Percentiles rank a stretch among this genome's conserved stretches.
These are phyloP conservation scores for Hippophae gyantsensis DNA, from an alignment of 306 rosid species.

Conservation along the genomic window DNA sequence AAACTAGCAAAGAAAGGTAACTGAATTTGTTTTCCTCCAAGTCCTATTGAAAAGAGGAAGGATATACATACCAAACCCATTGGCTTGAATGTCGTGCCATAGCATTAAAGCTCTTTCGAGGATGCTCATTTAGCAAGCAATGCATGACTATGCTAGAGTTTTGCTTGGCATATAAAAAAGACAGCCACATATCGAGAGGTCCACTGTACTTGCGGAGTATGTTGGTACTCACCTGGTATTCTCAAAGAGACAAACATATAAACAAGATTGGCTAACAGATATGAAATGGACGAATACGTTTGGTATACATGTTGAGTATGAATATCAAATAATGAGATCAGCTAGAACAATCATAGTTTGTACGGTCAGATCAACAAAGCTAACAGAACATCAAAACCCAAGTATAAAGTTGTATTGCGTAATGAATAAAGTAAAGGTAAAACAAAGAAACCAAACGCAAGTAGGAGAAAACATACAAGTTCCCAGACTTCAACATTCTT, in stretches of 20 bases:
- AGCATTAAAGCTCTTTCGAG: conserved; percentile 52
- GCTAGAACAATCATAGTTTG: background rate
- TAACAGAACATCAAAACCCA: background rate
- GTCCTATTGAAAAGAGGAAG: conserved; percentile 12
- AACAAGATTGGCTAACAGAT: conserved; percentile 6
- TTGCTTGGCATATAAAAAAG: conserved; percentile 35
- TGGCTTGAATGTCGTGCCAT: conserved; percentile 90
- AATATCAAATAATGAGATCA: no score
- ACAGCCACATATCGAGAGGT: conserved; percentile 75
- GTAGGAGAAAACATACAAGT: conserved; percentile 54
- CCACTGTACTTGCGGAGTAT: conserved; percentile 77
- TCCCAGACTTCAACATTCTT: conserved; percentile 70
- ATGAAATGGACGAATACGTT: background rate
- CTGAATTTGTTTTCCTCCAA: background rate
- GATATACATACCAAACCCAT: conserved; percentile 68
- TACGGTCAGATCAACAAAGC: background rate
- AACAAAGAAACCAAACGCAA: background rate
- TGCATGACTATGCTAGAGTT: conserved; percentile 36
- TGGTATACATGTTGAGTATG: background rate
- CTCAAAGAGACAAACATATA: background rate
- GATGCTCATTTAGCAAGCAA: conserved; percentile 56
- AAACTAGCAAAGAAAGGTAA: background rate
- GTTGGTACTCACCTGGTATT: conserved; percentile 61
- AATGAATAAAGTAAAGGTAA: background rate
- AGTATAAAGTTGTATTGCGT: no score